Conservation (phyloP, 2,329 filamentous ascomycete genomes). For the Pseudogymnoascus sp. region DNA sequence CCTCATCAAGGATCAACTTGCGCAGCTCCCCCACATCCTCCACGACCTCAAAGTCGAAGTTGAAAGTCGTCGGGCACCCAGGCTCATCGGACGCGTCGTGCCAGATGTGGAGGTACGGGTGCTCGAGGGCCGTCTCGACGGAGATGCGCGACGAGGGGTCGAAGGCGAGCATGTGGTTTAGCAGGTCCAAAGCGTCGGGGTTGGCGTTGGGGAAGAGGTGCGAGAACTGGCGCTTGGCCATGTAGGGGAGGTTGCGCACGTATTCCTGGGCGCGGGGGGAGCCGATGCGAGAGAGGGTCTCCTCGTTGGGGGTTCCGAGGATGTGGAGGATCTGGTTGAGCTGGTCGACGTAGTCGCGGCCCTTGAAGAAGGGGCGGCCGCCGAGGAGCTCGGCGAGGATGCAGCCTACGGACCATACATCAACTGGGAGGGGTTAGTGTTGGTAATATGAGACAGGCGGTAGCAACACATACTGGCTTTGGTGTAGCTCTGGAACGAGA, state of each 20-base stretch:
- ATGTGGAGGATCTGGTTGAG: conserved; percentile 99
- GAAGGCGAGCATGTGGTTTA: conserved; percentile 96
- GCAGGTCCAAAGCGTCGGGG: conserved; percentile 86
- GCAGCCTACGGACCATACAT: conserved; percentile 98
- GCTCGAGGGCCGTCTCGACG: conserved; percentile 90
- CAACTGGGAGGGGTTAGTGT: conserved; percentile 58
- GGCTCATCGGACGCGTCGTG: conserved; percentile 96
- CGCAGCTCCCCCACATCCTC: conserved; percentile 94
- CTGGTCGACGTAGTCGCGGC: conserved; percentile 97
- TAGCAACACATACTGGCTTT: conserved; percentile 79
- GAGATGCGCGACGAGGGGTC: conserved; percentile 89
- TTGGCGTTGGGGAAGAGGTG: conserved; percentile 89
- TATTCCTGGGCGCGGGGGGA: conserved; percentile 96
- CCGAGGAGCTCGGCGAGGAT: conserved; percentile 94
- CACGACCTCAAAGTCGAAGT: conserved; percentile 97
- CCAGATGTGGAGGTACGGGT: conserved; percentile 96
- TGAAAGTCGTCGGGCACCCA: conserved; percentile 84
- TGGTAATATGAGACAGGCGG: conserved; percentile 10
- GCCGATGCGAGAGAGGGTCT: conserved; percentile 86
- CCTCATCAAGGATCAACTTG: conserved; percentile 94
- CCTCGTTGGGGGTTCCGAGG: conserved; percentile 91
- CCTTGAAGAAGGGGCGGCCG: conserved; percentile 97
- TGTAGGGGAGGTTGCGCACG: conserved; percentile 88
- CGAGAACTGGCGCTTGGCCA: conserved; percentile 88
- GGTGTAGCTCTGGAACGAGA: conserved; percentile 99